Base-by-base conservation (phyloP, 1,284 basidiomycete species). In the Malassezia psittaci region DNA sequence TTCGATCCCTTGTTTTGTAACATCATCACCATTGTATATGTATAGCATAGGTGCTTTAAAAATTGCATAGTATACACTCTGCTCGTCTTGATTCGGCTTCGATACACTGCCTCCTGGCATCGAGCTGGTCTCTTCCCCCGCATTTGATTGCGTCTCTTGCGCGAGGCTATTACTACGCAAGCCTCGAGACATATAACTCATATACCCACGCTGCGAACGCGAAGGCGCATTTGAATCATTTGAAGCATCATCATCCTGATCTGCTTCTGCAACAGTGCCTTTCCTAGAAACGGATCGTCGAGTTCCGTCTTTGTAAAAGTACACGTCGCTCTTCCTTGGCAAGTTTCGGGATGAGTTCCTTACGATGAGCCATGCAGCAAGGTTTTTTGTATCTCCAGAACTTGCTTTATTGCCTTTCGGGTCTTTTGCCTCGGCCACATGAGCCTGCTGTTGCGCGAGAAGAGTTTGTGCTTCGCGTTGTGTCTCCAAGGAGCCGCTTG, bases 1-100 rank as follows among this genome's bases (percentile, higher is more conserved):
- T 44, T 72, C 70, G 11, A 63, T 72, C 44, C 51, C 57, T 9
- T 66, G 61, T 18, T 52, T 61, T 24, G 61, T 58, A 19, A 60
- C 43, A 18, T 70, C 66, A 44, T 64, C 64, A 16, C 66, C 66
- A 10, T 68, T 68, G 56, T 73, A 73, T 44, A 73, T 64, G 51
- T 70, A 73, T 35, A 73, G 67, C 36, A 73, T 64, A 37, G 70
- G 67, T 3, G 61, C 59, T 29, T 68, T 70, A 56, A 73, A 63
- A 29, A 73, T 69, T 44, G 65, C 67, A 49, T 64, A 64, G 54
- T 67, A 70, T 49, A 39, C 51, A 21, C 68, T 68, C 6, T 54
- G 54, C 13, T 60, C 65, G n/a, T 47, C 45, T n/a, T 47, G 13
- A 6, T 35, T 29, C 13, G 15, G 35, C n/a, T 29, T 24, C 34